phyloP scores from a whole-genome alignment of 306 rosid species.

The Citrullus amarus region DNA sequence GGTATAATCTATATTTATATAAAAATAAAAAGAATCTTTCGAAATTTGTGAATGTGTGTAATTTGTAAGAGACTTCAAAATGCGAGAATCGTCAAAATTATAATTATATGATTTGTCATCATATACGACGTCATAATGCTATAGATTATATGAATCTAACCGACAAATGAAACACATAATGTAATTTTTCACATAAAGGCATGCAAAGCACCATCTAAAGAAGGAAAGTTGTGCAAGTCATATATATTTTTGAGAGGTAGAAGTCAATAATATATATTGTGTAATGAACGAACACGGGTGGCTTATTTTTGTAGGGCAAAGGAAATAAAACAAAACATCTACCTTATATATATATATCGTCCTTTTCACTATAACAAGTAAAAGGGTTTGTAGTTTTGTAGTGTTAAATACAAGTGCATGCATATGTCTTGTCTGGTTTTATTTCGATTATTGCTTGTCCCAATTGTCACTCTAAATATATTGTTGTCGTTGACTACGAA shows the following conservation, averaged over 20 bases:
- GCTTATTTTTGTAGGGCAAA: background rate
- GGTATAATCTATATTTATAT: too few relatives aligned
- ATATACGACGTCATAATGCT: background rate
- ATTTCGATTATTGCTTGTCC: background rate
- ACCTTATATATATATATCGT: background rate
- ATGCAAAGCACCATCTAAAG: background rate
- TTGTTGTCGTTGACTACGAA: background rate
- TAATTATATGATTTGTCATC: background rate
- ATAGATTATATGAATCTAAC: background rate
- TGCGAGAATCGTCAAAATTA: too few relatives aligned
- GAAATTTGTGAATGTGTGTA: too few relatives aligned
- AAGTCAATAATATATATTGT: background rate
- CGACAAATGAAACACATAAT: background rate
- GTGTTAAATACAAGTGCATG: background rate
- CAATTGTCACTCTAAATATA: background rate
- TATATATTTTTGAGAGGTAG: too few relatives aligned
- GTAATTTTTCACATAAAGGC: background rate
- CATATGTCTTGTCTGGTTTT: constrained; percentile 2
- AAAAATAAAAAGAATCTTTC: too few relatives aligned
- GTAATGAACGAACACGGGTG: background rate
- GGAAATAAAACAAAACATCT: background rate
- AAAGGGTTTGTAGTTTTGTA: background rate
- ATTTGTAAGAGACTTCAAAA: too few relatives aligned
- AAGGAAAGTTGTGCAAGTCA: background rate
- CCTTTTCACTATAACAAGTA: background rate